Percentiles rank a stretch among this genome's conserved stretches.
Conservation (phyloP, 805 yeast species). For the Schwanniomyces yamadae region DNA sequence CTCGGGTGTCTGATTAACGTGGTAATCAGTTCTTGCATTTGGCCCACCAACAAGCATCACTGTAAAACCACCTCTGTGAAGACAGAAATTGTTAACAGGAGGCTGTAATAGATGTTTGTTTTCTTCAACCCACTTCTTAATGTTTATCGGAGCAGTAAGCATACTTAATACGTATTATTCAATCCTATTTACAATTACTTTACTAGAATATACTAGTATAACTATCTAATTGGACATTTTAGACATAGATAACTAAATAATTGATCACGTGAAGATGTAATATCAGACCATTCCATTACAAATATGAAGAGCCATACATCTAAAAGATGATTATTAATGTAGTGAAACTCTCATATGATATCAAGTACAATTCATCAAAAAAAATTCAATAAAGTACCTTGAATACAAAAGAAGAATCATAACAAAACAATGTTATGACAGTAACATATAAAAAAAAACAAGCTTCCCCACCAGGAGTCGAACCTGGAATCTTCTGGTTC, state of each 20-base stretch:
- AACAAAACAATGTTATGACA: not conserved
- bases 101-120: conserved; percentile 78
- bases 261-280: no score
- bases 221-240: no score
- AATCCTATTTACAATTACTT: no score
- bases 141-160: conserved; percentile 70
- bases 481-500: conserved; percentile 56
- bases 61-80: conserved; percentile 89
- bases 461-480: conserved; percentile 59
- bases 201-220: no score
- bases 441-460: conserved; percentile 21
- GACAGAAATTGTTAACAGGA: conserved; percentile 88
- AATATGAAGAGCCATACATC: no score
- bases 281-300: no score
- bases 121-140: conserved; percentile 77
- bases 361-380: no score
- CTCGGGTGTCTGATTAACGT: conserved; percentile 91
- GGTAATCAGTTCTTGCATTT: conserved; percentile 90
- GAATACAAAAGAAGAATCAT: not conserved
- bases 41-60: conserved; percentile 98
- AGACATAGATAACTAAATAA: no score
- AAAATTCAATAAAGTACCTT: not conserved
- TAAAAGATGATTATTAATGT: not conserved
- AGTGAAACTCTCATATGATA: not conserved
- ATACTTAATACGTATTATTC: conserved; percentile 25